Conservation (phyloP, 2,329 filamentous ascomycete genomes). For the Penicillium sp. region DNA sequence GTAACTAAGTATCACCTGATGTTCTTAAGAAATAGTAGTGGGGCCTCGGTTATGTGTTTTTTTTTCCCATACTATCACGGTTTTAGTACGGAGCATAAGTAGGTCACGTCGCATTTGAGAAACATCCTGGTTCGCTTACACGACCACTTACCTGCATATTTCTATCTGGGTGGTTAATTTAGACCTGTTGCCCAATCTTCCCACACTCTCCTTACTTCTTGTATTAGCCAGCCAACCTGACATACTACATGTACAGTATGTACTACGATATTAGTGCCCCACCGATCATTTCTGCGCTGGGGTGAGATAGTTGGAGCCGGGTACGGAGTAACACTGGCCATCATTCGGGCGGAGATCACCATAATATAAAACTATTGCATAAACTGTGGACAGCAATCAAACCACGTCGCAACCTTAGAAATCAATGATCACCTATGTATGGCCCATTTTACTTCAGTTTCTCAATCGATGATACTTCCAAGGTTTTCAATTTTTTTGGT, state of each 20-base stretch:
- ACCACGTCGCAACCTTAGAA: too few species aligned
- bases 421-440: too few species aligned
- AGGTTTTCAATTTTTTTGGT: too few species aligned
- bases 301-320: too few species aligned
- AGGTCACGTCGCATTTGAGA: not conserved
- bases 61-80: not conserved
- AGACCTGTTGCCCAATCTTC: not conserved
- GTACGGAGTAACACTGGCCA: not conserved
- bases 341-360: too few species aligned
- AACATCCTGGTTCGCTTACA: not conserved
- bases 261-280: not conserved
- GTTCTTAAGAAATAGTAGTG: slow-evolving; percentile 3
- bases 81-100: not conserved
- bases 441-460: too few species aligned
- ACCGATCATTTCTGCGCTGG: not conserved
- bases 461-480: too few species aligned
- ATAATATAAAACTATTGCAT: not conserved
- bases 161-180: not conserved
- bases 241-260: not conserved
- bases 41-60: slow-evolving; percentile 1
- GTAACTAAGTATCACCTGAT: not conserved
- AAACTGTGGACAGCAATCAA: too few species aligned
- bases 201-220: not conserved
- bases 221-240: not conserved
- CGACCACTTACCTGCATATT: not conserved